Percentiles rank a stretch among this genome's conserved stretches.
Conservation (phyloP, 805 yeast genomes). For the Saturnispora bothae region DNA sequence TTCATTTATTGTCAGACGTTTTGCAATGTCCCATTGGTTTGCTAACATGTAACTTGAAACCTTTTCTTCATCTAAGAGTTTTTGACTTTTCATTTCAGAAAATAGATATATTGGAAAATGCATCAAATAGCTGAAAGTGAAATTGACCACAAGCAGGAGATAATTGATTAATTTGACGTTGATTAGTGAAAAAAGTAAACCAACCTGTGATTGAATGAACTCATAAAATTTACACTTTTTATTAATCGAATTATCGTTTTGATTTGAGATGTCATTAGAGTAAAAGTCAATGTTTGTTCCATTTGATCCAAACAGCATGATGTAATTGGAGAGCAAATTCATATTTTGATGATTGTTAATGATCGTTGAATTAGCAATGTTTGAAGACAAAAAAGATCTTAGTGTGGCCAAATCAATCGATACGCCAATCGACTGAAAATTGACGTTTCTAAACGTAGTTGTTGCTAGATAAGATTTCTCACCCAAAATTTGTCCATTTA, state of each 20-base stretch:
- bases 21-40: no score
- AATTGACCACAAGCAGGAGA: slow-evolving; percentile 12
- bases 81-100: background rate
- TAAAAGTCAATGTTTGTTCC: slow-evolving; percentile 8
- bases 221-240: slow-evolving; percentile 10
- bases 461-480: slow-evolving; percentile 19
- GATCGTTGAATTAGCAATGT: background rate
- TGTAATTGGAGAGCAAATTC: slow-evolving; percentile 11
- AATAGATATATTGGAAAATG: slow-evolving; percentile 16
- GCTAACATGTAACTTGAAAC: no score
- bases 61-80: background rate
- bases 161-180: slow-evolving; percentile 19
- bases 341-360: slow-evolving; percentile 4
- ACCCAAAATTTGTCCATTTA: slow-evolving; percentile 20
- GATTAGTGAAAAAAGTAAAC: slow-evolving; percentile 13
- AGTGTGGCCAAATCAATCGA: slow-evolving; percentile 6
- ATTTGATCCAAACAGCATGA: slow-evolving; percentile 12
- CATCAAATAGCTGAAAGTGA: slow-evolving; percentile 13
- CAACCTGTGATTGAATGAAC: slow-evolving; percentile 13
- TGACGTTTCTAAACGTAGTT: slow-evolving; percentile 18
- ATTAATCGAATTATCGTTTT: background rate
- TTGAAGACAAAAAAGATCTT: background rate
- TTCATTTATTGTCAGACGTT: no score
- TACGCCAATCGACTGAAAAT: slow-evolving; percentile 15
- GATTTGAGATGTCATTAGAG: background rate